A percentile compares a stretch with the other conserved stretches of the same genome.
These are phyloP conservation scores for Vigna unguiculata DNA, from an alignment of 306 rosid genomes.

Conservation along the genomic window DNA sequence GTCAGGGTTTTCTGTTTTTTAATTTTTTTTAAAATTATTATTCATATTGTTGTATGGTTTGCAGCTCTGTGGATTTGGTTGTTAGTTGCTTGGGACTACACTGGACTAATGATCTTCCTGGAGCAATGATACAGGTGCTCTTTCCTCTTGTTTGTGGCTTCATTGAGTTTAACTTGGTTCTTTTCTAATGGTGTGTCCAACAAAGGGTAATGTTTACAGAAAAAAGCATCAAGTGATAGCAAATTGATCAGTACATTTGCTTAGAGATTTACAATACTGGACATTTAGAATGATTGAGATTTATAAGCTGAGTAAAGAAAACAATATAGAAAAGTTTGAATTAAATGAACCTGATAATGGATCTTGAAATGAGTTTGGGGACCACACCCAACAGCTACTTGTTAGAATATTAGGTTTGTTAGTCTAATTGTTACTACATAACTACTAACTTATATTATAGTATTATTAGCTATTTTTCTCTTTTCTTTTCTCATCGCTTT, in stretches of 20 bases:
- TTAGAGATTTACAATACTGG: not conserved
- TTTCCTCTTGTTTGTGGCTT: not conserved
- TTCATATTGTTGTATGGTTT: slow-evolving; percentile 33
- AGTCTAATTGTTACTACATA: too few relatives aligned
- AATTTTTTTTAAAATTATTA: not conserved
- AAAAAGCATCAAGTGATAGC: not conserved
- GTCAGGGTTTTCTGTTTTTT: slow-evolving; percentile 27
- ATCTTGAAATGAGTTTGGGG: too few relatives aligned
- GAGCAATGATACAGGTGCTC: slow-evolving; percentile 94
- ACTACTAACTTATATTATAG: too few relatives aligned
- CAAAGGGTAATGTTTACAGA: not conserved
- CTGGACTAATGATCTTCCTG: slow-evolving; percentile 99
- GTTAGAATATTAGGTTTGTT: too few relatives aligned
- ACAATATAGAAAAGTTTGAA: not conserved
- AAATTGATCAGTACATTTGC: not conserved
- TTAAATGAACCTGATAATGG: too few relatives aligned
- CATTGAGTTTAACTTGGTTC: not conserved
- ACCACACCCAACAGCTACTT: too few relatives aligned
- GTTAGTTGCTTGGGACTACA: slow-evolving; percentile 95
- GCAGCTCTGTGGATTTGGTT: slow-evolving; percentile 89
- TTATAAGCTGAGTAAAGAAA: too few relatives aligned
- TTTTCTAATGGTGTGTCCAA: not conserved
- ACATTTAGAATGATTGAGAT: not conserved
- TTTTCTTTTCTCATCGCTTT: too few relatives aligned
- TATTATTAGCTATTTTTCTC: too few relatives aligned